Evolutionary conservation across 73 alveolate genomes (phyloP).

Genomic region (Breviolum minutum): DNA sequence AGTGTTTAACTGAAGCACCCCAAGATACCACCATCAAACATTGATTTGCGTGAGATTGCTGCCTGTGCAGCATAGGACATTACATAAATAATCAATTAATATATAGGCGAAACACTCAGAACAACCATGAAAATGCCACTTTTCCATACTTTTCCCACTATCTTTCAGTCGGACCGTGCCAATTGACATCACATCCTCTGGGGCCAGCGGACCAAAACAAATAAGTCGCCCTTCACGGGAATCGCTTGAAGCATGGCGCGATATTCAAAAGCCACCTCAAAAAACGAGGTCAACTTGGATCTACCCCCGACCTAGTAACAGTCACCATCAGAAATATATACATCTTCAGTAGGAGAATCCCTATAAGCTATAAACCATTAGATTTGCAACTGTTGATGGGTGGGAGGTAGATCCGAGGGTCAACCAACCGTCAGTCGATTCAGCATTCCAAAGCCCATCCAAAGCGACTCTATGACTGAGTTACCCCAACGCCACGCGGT

Average conservation of each 20-base stretch:
- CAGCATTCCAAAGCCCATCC: not conserved
- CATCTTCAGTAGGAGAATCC: not conserved
- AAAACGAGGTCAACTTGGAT: not conserved
- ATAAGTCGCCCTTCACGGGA: constrained; percentile 23
- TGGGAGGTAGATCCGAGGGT: too few species aligned
- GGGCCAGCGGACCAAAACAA: constrained; percentile 12
- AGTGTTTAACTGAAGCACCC: too few species aligned
- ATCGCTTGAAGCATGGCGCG: constrained; percentile 43
- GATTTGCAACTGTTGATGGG: not conserved
- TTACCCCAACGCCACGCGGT: not conserved
- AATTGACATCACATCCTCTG: not conserved
- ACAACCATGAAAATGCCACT: too few species aligned
- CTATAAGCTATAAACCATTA: not conserved
- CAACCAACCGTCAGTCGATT: not conserved
- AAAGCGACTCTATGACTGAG: not conserved
- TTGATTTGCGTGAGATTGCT: too few species aligned
- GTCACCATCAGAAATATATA: too few species aligned
- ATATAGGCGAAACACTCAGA: too few species aligned
- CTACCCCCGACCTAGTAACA: too few species aligned
- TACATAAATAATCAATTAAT: too few species aligned
- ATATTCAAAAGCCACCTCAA: constrained; percentile 16
- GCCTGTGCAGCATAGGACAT: too few species aligned
- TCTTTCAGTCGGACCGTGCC: too few species aligned
- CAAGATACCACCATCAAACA: too few species aligned
- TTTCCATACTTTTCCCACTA: too few species aligned